Evolutionary conservation across 2,329 filamentous ascomycete species (phyloP), one percentile per base, ranked within the genome.

Genomic region (Aspergillus aculeatus): DNA sequence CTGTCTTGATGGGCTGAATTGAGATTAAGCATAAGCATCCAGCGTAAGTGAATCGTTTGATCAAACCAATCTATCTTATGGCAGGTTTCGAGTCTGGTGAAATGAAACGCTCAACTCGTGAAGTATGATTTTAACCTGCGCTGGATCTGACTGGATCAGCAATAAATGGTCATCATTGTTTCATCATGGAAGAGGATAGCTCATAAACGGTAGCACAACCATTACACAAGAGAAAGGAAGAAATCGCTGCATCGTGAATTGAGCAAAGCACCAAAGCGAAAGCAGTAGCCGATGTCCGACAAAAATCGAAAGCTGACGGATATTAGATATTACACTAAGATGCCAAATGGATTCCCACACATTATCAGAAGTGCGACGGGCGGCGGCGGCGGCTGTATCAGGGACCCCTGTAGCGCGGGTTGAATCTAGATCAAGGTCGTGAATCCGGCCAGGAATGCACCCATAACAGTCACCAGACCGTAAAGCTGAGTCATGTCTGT

Each of bases 371-470:
- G 16, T 44, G 38, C 38, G 38, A 44, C 38, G 14, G 38, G 38
- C 16, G 44, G 7, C 7, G 26, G 26, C 23, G 23, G 23, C 23
- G 7, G 19, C 32, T 24, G n/a, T 29, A 55, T 47, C 26, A 55
- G 48, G 29, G 9, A 4, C 32, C 53, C 11, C n/a, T 26, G 50
- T 31, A 19, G 35, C 50, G 47, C 50, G 26, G 50, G 19, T 31
- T 61, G 16, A 41, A 51, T 32, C 77, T 73, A 86, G 60, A 86
- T 74, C 62, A 85, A 66, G 59, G 80, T 62, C 49, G 84, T 80
- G 67, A 88, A 86, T 16, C 85, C 86, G 47, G 82, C 81, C 63
- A 86, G 80, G 57, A 88, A 75, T 32, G 81, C 81, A 54, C 80
- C 80, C 47, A 84, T 75, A 6, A 89, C 71, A 12, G 83, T 74